phyloP scores from a whole-genome alignment of 1,139 yeast species.

The Pichia sp. region DNA sequence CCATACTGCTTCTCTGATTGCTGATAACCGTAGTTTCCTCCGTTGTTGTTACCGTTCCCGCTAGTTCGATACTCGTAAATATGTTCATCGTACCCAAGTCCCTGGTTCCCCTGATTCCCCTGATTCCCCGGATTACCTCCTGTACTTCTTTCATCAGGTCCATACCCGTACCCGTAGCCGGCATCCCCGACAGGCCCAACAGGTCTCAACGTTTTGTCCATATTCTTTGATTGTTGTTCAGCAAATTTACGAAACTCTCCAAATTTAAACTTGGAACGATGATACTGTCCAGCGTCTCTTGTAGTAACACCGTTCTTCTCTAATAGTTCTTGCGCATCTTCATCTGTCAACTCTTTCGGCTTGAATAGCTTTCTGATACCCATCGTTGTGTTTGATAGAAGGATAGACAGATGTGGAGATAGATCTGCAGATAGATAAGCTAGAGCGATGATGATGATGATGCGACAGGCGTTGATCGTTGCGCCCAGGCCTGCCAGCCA shows the following conservation, averaged over 20 bases:
- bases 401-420: neutral
- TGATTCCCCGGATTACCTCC: neutral
- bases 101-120: constrained; percentile 7
- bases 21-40: neutral
- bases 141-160: no score
- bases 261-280: constrained; percentile 43
- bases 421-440: neutral
- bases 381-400: constrained; percentile 16
- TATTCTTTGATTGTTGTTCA: constrained; percentile 32
- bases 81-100: constrained; percentile 14
- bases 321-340: constrained; percentile 45
- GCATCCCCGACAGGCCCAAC: constrained; percentile 19
- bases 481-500: neutral
- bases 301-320: constrained; percentile 48
- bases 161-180: constrained; percentile 7
- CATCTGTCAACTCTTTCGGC: constrained; percentile 53
- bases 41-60: neutral
- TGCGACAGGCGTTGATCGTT: no score
- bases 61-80: constrained; percentile 3
- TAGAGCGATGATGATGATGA: no score
- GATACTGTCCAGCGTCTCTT: constrained; percentile 32
- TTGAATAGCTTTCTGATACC: constrained; percentile 45
- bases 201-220: constrained; percentile 21
- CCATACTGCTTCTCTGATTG: no score
- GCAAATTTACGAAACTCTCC: constrained; percentile 62